These are phyloP conservation scores for Xylaria sp. DNA, from an alignment of 2,329 filamentous ascomycete genomes.

Conservation along the genomic window DNA sequence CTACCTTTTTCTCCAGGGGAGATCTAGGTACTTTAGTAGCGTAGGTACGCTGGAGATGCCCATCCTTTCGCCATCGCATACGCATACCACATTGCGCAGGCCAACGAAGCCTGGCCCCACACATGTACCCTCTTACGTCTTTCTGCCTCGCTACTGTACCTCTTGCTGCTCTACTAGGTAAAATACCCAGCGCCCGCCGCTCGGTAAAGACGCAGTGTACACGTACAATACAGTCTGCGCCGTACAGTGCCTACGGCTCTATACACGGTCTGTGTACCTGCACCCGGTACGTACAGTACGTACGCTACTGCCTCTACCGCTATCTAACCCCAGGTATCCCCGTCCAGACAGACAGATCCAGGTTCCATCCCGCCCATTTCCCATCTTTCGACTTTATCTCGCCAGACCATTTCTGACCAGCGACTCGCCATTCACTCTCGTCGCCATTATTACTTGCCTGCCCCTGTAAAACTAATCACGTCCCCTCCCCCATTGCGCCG, in stretches of 20 bases:
- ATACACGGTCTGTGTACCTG: too few species aligned
- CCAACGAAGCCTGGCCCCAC: constrained; percentile 31
- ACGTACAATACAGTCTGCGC: neutral
- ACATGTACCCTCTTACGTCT: neutral
- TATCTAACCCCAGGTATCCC: neutral
- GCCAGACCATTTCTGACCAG: constrained; percentile 7
- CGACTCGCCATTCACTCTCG: neutral
- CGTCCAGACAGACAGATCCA: constrained; percentile 7
- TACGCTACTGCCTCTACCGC: neutral
- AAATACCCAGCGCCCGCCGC: too few species aligned
- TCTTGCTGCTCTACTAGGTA: neutral
- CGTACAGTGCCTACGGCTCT: neutral
- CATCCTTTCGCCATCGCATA: constrained; percentile 24
- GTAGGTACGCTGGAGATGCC: neutral
- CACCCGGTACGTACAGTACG: neutral
- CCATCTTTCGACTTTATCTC: constrained; percentile 19
- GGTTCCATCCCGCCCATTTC: constrained; percentile 18
- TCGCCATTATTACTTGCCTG: constrained; percentile 17
- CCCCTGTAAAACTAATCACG: constrained; percentile 33
- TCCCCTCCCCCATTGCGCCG: constrained; percentile 36
- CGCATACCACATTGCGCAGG: constrained; percentile 30
- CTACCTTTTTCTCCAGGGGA: neutral
- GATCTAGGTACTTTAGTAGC: neutral
- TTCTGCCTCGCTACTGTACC: neutral
- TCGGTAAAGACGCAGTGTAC: neutral